These are phyloP conservation scores for Jaltomata sinuosa DNA, from an alignment of 257 asterid genomes.

Conservation along the genomic window DNA sequence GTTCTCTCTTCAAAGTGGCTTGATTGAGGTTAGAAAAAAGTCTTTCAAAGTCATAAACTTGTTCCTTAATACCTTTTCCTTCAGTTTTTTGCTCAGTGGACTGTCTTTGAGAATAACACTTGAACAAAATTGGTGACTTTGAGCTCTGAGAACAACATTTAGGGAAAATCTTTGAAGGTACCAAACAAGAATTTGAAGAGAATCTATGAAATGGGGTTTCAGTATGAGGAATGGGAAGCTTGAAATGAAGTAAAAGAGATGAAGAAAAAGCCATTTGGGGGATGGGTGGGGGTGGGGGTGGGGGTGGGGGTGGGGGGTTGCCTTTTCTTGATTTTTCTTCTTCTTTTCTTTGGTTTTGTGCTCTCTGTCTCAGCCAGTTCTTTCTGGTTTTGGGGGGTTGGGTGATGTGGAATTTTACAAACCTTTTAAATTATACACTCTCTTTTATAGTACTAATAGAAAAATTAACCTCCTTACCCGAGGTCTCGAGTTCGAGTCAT, in stretches of 20 bases:
- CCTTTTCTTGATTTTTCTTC: background rate
- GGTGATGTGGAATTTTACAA: background rate
- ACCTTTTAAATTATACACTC: too few relatives aligned
- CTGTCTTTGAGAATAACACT: constrained; percentile 37
- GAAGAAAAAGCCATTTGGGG: constrained; percentile 18
- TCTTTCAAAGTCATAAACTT: constrained; percentile 48
- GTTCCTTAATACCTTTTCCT: constrained; percentile 11
- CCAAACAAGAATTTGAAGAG: background rate
- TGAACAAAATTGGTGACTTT: constrained; percentile 16
- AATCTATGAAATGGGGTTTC: background rate
- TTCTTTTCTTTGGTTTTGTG: background rate
- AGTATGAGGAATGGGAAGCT: constrained; percentile 1
- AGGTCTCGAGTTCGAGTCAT: too few relatives aligned
- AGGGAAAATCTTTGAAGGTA: constrained; percentile 3
- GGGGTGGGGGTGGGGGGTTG: background rate
- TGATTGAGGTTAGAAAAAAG: constrained; percentile 84
- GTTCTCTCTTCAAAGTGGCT: constrained; percentile 69
- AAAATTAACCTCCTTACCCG: too few relatives aligned
- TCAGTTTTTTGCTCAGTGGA: constrained; percentile 21
- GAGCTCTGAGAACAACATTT: background rate
- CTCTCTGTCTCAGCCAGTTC: background rate
- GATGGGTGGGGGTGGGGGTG: too few relatives aligned
- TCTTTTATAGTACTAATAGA: too few relatives aligned
- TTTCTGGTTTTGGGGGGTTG: background rate
- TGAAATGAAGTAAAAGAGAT: constrained; percentile 13